Conservation (phyloP, 2,329 filamentous ascomycete species). For the Claviceps quebecensis region DNA sequence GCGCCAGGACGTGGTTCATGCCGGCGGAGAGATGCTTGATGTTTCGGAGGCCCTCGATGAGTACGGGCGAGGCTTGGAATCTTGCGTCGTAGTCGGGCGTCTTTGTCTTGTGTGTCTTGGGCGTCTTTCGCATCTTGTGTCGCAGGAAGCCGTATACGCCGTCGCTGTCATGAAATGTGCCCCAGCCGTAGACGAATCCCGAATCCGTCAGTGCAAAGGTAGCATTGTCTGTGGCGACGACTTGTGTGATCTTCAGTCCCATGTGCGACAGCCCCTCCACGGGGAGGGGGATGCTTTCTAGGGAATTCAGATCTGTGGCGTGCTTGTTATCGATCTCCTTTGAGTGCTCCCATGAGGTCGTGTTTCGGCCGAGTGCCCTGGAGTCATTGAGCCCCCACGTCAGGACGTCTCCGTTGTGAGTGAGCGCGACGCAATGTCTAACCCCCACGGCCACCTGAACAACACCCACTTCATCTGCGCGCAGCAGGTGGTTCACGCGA, state of each 20-base stretch:
- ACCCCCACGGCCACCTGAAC: constrained; percentile 48
- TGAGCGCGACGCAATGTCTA: constrained; percentile 50
- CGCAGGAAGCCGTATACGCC: constrained; percentile 7
- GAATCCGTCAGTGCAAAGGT: constrained; percentile 57
- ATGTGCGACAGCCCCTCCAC: constrained; percentile 34
- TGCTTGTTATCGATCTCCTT: constrained; percentile 24
- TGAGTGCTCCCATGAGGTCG: constrained; percentile 24
- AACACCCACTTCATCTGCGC: constrained; percentile 30
- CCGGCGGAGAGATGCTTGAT: constrained; percentile 46
- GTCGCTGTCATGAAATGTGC: constrained; percentile 46
- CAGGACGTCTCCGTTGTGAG: constrained; percentile 46
- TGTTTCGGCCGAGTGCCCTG: constrained; percentile 47
- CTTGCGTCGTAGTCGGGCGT: constrained; percentile 4
- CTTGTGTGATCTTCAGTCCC: constrained; percentile 41
- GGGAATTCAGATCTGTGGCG: constrained; percentile 36
- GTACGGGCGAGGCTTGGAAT: constrained; percentile 21
- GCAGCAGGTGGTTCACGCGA: constrained; percentile 38
- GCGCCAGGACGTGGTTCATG: constrained; percentile 51
- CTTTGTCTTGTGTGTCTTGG: constrained; percentile 11
- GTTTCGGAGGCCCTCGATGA: constrained; percentile 41
- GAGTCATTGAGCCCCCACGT: constrained; percentile 58
- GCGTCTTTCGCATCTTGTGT: constrained; percentile 17
- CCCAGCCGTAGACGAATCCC: constrained; percentile 62
- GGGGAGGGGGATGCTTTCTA: constrained; percentile 38
- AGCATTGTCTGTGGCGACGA: constrained; percentile 50